Conservation (phyloP, 2,329 filamentous ascomycete genomes). For the Pseudocercospora cruenta region DNA sequence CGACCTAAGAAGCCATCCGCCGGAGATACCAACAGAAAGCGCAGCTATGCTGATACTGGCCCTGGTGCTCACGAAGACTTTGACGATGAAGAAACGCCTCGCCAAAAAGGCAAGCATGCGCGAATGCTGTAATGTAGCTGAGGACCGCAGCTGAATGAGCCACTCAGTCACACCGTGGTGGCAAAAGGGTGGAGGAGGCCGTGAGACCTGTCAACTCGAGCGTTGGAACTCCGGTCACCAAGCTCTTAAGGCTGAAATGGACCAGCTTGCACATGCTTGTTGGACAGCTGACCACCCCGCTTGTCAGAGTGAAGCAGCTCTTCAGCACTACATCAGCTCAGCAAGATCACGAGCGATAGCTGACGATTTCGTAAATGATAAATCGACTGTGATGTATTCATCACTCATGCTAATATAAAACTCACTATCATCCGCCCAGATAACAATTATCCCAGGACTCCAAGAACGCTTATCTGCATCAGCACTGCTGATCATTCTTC, state of each 20-base stretch:
- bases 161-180: too few relatives aligned
- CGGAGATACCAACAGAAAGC: conserved; percentile 19
- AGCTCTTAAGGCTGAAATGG: too few relatives aligned
- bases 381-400: background rate
- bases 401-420: background rate
- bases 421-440: background rate
- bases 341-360: background rate
- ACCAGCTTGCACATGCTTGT: too few relatives aligned
- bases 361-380: background rate
- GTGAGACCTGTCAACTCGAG: too few relatives aligned
- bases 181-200: too few relatives aligned
- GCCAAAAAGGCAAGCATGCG: conserved; percentile 18
- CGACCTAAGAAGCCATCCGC: conserved; percentile 17
- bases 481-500: fast-evolving
- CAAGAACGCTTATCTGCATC: too few relatives aligned
- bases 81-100: conserved; percentile 28
- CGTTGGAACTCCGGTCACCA: too few relatives aligned
- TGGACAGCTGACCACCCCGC: too few relatives aligned
- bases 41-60: conserved; percentile 28
- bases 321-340: too few relatives aligned
- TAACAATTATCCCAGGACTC: background rate
- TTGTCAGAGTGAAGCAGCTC: too few relatives aligned
- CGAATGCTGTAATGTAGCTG: background rate
- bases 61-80: conserved; percentile 17
- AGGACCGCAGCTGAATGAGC: too few relatives aligned